Percentiles rank a stretch among this genome's conserved stretches.
These are phyloP conservation scores for Cubamyces sp. DNA, from an alignment of 768 basidiomycete genomes.

Conservation along the genomic window DNA sequence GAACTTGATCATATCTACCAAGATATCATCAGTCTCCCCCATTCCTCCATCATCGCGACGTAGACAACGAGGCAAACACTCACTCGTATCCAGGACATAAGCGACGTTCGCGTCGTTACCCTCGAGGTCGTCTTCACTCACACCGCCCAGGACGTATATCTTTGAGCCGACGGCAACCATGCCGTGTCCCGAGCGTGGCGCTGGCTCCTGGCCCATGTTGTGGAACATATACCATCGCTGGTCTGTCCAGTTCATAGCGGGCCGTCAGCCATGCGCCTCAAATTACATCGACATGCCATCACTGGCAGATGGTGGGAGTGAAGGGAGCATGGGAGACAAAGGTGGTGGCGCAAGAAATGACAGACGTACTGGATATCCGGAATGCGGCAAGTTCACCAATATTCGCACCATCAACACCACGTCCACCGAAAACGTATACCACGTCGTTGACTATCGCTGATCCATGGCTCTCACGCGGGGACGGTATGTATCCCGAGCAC, in stretches of 20 bases:
- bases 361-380: slow-evolving; percentile 84
- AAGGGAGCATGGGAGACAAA: too few relatives aligned
- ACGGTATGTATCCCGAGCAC: slow-evolving; percentile 92
- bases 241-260: slow-evolving; percentile 48
- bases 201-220: slow-evolving; percentile 97
- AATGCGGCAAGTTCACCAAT: slow-evolving; percentile 90
- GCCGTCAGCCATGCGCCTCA: slow-evolving; percentile 5
- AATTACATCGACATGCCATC: not conserved
- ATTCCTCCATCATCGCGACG: not conserved
- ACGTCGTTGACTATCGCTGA: slow-evolving; percentile 94
- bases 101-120: slow-evolving; percentile 64
- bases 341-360: not conserved
- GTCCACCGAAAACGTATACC: slow-evolving; percentile 94
- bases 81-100: slow-evolving; percentile 91
- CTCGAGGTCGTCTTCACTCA: slow-evolving; percentile 78
- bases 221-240: slow-evolving; percentile 99
- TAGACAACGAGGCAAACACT: slow-evolving; percentile 32
- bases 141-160: slow-evolving; percentile 91
- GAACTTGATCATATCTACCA: slow-evolving; percentile 84
- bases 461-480: slow-evolving; percentile 91
- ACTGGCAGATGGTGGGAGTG: too few relatives aligned
- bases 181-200: slow-evolving; percentile 89
- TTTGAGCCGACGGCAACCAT: slow-evolving; percentile 87
- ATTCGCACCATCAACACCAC: slow-evolving; percentile 95
- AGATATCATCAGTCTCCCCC: slow-evolving; percentile 1